Base-by-base conservation (phyloP, 176 grass and related monocot species). In the Avena sativa region DNA sequence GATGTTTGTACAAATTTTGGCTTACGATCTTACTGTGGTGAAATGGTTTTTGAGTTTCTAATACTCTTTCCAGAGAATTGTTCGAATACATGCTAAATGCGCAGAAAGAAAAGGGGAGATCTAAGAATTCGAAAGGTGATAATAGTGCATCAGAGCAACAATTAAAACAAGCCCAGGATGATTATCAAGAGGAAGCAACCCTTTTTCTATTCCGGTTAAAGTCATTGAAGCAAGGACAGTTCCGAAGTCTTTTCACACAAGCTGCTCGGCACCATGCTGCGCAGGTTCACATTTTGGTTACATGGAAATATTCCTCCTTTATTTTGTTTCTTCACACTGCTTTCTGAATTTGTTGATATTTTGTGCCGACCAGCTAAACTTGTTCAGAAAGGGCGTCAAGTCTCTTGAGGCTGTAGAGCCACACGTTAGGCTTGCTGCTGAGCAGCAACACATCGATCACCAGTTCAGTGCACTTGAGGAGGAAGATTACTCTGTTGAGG, bases 201-300 rank as follows among this genome's bases (percentile, higher is more conserved):
- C 92, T 96, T 86, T 98, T 96, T 89, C 90, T 96, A 19, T 98
- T 98, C 79, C 84, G 96, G 26, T 80, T 98, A 43, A 98, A 98
- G 86, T 98, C 96, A 83, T 81, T 98, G 76, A 98, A 98, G 75
- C 96, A 98, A 81, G 96, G 96, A 69, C 96, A 98, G 71, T 94
- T 93, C 66, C 87, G 96, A 75, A 98, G 96, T 91, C 93, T 98
- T 83, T 92, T 98, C 77, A 98, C 96, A 65, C 96, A 98, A 80
- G 96, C 96, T 86, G 91, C 88, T 79, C 96, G 96, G 47, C 96
- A 98, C 87, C 93, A 98, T 92, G 96, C 96, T 30, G 90, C 93
- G 11, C 96, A 98, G 93, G 96, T 93, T 76, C 52, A 77, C n/a
- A 84, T 80, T 83, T 79, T 40, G 52, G 52, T 89, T 26, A 69